A percentile compares a stretch with the other conserved stretches of the same genome.
phyloP scores from a whole-genome alignment of 257 asterid genomes.

The Solanum gandarillasii region DNA sequence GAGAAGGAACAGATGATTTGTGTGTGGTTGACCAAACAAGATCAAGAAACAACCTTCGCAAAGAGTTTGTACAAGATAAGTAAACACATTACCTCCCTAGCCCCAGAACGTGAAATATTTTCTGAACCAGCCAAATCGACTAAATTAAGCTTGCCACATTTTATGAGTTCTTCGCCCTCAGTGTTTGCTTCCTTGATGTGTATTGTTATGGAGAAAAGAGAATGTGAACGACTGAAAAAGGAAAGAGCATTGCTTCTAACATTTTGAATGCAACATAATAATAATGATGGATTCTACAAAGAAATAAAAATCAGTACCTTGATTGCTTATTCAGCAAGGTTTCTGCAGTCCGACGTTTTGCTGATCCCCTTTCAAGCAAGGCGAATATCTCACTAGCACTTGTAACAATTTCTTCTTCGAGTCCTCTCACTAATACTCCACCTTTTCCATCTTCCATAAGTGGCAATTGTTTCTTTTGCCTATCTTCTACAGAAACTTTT shows the following conservation, averaged over 20 bases:
- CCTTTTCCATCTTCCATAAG: constrained; percentile 95
- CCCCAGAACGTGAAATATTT: constrained; percentile 88
- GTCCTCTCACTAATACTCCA: constrained; percentile 83
- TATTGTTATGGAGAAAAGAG: constrained; percentile 79
- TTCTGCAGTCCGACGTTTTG: constrained; percentile 85
- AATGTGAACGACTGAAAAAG: constrained; percentile 83
- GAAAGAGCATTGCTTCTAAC: constrained; percentile 1
- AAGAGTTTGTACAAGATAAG: not conserved
- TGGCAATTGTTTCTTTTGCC: constrained; percentile 73
- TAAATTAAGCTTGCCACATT: constrained; percentile 82
- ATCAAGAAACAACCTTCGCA: not conserved
- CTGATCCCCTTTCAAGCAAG: constrained; percentile 74
- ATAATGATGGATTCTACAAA: not conserved
- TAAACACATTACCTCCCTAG: constrained; percentile 60
- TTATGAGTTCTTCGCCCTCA: constrained; percentile 87
- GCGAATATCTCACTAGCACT: constrained; percentile 68
- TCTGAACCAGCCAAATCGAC: constrained; percentile 95
- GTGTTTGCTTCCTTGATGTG: constrained; percentile 90
- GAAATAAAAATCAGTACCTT: constrained; percentile 31
- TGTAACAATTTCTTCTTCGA: constrained; percentile 79
- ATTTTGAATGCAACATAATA: not conserved
- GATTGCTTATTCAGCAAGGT: constrained; percentile 82
- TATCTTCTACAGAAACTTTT: constrained; percentile 50
- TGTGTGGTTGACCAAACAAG: not conserved
- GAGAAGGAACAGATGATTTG: not conserved